Conservation (phyloP, 139 green algal species). For the Tetraselmis striata region DNA sequence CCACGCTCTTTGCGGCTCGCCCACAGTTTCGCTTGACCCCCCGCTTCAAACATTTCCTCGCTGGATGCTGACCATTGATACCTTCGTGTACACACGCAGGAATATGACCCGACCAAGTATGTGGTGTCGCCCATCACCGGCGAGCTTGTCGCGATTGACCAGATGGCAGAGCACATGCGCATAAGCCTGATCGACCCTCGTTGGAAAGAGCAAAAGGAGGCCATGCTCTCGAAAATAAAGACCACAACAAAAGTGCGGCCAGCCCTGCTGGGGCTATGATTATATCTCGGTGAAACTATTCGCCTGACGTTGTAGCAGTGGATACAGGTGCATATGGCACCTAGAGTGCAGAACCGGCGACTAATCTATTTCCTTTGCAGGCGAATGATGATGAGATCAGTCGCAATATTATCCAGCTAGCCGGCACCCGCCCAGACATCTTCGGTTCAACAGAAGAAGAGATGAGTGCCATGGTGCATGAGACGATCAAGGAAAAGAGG, state of each 20-base stretch:
- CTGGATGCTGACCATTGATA: too few relatives aligned
- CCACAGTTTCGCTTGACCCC: too few relatives aligned
- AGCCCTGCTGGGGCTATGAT: too few relatives aligned
- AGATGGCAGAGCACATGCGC: slow-evolving; percentile 90
- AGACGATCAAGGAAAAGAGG: slow-evolving; percentile 71
- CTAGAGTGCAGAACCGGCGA: too few relatives aligned
- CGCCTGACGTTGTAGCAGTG: too few relatives aligned
- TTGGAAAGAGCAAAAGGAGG: slow-evolving; percentile 88
- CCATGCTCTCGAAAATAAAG: slow-evolving; percentile 86
- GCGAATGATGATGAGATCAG: slow-evolving; percentile 92
- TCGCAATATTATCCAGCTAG: slow-evolving; percentile 81
- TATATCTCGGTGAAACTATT: too few relatives aligned
- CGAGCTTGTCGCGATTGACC: slow-evolving; percentile 60
- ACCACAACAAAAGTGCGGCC: slow-evolving; percentile 70
- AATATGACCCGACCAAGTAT: slow-evolving; percentile 65
- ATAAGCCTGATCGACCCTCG: slow-evolving; percentile 82
- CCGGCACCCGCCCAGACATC: slow-evolving; percentile 84
- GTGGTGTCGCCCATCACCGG: slow-evolving; percentile 95
- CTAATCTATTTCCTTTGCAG: too few relatives aligned
- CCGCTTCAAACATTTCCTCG: too few relatives aligned
- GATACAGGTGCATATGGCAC: too few relatives aligned
- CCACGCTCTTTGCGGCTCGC: too few relatives aligned
- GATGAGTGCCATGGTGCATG: slow-evolving; percentile 57
- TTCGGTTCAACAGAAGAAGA: slow-evolving; percentile 87
- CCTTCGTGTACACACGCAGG: too few relatives aligned